A percentile compares a stretch with the other conserved stretches of the same genome.
phyloP scores from a whole-genome alignment of 164 flowering plant species.

The Vitis rotundifolia region DNA sequence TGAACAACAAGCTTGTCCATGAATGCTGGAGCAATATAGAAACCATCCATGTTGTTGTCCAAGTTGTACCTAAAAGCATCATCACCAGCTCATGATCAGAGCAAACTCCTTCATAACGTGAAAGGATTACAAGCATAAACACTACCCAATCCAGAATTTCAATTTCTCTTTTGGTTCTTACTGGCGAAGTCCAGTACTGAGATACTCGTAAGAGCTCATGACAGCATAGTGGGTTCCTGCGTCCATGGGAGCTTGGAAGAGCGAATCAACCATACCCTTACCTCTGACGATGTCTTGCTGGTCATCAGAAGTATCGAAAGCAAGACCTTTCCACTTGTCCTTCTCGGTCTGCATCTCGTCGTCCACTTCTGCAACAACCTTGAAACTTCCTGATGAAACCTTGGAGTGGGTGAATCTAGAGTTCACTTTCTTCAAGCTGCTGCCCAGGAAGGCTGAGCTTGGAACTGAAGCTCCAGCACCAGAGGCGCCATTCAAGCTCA shows the following conservation, averaged over 20 bases:
- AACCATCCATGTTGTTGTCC: conserved; percentile 61
- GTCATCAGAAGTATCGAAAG: conserved; percentile 54
- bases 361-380: conserved; percentile 32
- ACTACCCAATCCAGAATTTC: background rate
- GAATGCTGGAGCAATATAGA: conserved; percentile 77
- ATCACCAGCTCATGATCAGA: background rate
- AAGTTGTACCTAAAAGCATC: conserved; percentile 30
- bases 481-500: conserved; percentile 41
- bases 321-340: conserved; percentile 63
- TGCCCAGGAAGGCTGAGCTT: conserved; percentile 50
- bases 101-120: background rate
- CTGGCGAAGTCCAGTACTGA: conserved; percentile 55
- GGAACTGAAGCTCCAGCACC: conserved; percentile 36
- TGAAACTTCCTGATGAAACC: conserved; percentile 23
- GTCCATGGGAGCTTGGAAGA: conserved; percentile 63
- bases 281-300: conserved; percentile 75
- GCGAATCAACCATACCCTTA: conserved; percentile 64
- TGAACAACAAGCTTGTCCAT: conserved; percentile 84
- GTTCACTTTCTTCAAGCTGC: conserved; percentile 45
- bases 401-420: conserved; percentile 22
- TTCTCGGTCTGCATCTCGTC: conserved; percentile 42
- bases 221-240: conserved; percentile 61
- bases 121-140: background rate
- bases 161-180: conserved; percentile 14
- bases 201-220: conserved; percentile 60